These are phyloP conservation scores for Blastomyces gilchristii DNA, from an alignment of 2,329 filamentous ascomycete species.

Conservation along the genomic window DNA sequence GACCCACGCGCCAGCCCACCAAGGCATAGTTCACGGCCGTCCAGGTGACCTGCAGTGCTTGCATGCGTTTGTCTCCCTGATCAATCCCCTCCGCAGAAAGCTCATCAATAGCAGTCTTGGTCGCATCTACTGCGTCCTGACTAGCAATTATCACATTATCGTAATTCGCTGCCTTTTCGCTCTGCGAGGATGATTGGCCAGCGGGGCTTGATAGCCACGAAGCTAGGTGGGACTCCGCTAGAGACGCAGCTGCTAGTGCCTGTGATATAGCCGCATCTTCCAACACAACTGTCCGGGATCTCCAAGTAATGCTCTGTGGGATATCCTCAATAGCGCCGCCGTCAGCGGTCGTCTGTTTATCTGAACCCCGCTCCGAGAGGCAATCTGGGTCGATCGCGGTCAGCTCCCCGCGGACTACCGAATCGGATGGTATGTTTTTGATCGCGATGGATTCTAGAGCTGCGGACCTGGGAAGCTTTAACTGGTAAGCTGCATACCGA, in stretches of 20 bases:
- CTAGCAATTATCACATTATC: slow-evolving; percentile 82
- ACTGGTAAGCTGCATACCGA: slow-evolving; percentile 86
- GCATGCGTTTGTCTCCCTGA: slow-evolving; percentile 76
- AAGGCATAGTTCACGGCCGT: slow-evolving; percentile 91
- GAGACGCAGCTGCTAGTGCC: slow-evolving; percentile 60
- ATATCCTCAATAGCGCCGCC: slow-evolving; percentile 41
- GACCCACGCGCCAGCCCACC: slow-evolving; percentile 87
- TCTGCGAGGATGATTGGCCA: slow-evolving; percentile 33
- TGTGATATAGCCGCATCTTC: slow-evolving; percentile 88
- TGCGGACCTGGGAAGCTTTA: slow-evolving; percentile 75
- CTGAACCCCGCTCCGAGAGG: slow-evolving; percentile 49
- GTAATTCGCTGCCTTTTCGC: slow-evolving; percentile 72
- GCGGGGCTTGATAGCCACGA: slow-evolving; percentile 36
- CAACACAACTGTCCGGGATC: slow-evolving; percentile 72
- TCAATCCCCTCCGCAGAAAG: slow-evolving; percentile 71
- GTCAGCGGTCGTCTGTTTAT: slow-evolving; percentile 38
- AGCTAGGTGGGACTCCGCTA: slow-evolving; percentile 44
- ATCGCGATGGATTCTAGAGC: slow-evolving; percentile 69
- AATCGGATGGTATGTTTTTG: slow-evolving; percentile 60
- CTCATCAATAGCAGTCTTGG: slow-evolving; percentile 87
- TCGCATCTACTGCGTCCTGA: slow-evolving; percentile 88
- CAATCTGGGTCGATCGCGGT: slow-evolving; percentile 60
- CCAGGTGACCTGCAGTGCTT: slow-evolving; percentile 81
- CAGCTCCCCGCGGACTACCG: slow-evolving; percentile 54
- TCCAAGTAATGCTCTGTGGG: slow-evolving; percentile 73